Evolutionary conservation across 2,329 filamentous ascomycete genomes (phyloP), one percentile per base, ranked within the genome.

Genomic region (Nemania sp.): DNA sequence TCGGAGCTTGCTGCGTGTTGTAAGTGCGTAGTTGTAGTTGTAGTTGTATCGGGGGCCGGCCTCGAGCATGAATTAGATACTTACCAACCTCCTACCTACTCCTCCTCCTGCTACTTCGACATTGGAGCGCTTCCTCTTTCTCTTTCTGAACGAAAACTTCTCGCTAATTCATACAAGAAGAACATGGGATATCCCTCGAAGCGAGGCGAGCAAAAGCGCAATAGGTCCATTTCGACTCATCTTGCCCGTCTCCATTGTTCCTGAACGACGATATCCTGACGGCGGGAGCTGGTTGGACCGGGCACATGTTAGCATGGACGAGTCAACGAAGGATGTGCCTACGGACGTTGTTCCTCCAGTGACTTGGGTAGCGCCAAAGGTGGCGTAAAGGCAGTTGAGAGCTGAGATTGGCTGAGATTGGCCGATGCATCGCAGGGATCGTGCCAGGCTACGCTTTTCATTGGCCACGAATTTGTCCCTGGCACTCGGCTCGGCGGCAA

Each of bases 311-410:
- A 49, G 53, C 51, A 61, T 54, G 58, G 63, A 57, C 61, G 57
- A 64, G 63, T 61, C 23, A 48, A 44, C 54, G 60, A 62, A 62
- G 61, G 64, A 59, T 52, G 54, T 56, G 46, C 57, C 52, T 61
- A 54, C 49, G 44, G 65, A 61, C 63, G 64, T 69, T 59, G 67
- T 67, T 66, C 62, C 65, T 70, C 68, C 64, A 66, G 66, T 68
- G 37, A 57, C 51, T 57, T 57, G 43, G 49, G 53, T 58, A 71
- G 69, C 68, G 69, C 67, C 66, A 61, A 61, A 59, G 61, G 59
- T 53, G 57, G 67, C 63, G 62, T 66, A 67, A 55, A 58, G 76
- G 76, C 76, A 73, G 75, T 50, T 60, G 59, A 44, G 45, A 15
- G 26, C 40, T 50, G 50, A 56, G 60, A 64, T 66, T 68, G 67